Evolutionary conservation across 805 yeast species (phyloP).

Genomic region (Candida ulmi): DNA sequence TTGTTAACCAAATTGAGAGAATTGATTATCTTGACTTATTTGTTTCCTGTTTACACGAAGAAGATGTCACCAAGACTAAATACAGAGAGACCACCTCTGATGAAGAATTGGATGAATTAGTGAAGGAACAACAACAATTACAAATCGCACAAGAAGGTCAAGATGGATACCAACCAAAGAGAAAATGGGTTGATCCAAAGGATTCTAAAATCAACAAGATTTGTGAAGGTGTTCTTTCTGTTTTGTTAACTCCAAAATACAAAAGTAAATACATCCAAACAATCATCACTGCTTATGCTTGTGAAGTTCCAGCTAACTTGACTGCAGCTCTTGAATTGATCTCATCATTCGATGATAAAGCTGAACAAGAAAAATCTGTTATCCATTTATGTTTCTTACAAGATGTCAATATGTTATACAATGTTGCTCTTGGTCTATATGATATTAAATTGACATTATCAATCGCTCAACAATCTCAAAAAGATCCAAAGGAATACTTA

Average conservation of each 20-base stretch:
- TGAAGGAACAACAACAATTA: slow-evolving; percentile 25
- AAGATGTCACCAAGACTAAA: slow-evolving; percentile 76
- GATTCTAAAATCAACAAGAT: slow-evolving; percentile 67
- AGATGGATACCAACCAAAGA: slow-evolving; percentile 25
- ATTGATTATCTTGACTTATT: slow-evolving; percentile 82
- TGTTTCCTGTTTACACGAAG: slow-evolving; percentile 78
- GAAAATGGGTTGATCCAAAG: slow-evolving; percentile 30
- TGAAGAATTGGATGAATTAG: slow-evolving; percentile 25
- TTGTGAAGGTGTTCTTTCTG: slow-evolving; percentile 63
- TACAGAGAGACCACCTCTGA: slow-evolving; percentile 63
- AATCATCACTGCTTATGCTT: slow-evolving; percentile 85
- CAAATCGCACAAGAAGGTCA: slow-evolving; percentile 34
- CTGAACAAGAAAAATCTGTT: slow-evolving; percentile 53
- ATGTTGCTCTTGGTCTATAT: slow-evolving; percentile 74
- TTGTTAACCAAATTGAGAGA: slow-evolving; percentile 63
- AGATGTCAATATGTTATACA: slow-evolving; percentile 80
- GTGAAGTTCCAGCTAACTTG: slow-evolving; percentile 83
- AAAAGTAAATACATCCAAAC: slow-evolving; percentile 62
- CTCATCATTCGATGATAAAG: slow-evolving; percentile 41
- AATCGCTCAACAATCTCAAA: slow-evolving; percentile 94
- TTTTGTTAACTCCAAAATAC: slow-evolving; percentile 45
- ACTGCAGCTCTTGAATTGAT: slow-evolving; percentile 67
- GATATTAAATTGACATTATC: slow-evolving; percentile 74
- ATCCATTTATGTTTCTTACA: slow-evolving; percentile 86
- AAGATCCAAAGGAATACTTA: slow-evolving; percentile 94